A percentile compares a stretch with the other conserved stretches of the same genome.
phyloP scores from a whole-genome alignment of 2,329 filamentous ascomycete genomes.

The Colletotrichum sp. region DNA sequence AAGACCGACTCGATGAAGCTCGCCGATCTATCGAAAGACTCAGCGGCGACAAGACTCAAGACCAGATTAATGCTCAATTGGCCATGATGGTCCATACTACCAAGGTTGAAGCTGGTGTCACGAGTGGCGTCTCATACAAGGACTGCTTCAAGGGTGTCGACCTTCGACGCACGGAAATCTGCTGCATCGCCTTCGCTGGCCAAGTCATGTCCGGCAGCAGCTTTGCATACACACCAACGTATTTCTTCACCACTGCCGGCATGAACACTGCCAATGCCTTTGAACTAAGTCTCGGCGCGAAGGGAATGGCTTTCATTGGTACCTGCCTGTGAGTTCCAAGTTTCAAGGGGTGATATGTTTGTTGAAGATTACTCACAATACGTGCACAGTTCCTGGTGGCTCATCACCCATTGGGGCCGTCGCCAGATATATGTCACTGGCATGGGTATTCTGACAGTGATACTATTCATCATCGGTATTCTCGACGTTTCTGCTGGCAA shows the following conservation, averaged over 20 bases:
- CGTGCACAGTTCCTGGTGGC: constrained; percentile 46
- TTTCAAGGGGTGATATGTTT: background rate
- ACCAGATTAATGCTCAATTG: constrained; percentile 18
- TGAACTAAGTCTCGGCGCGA: constrained; percentile 45
- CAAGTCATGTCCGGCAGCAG: constrained; percentile 46
- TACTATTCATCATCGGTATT: constrained; percentile 47
- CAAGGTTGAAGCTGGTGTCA: constrained; percentile 44
- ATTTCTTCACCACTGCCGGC: constrained; percentile 52
- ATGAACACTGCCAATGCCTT: constrained; percentile 42
- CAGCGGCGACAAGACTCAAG: constrained; percentile 25
- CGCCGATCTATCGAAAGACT: constrained; percentile 34
- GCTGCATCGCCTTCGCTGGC: constrained; percentile 41
- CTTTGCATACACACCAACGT: constrained; percentile 46
- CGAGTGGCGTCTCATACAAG: constrained; percentile 44
- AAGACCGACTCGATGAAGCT: constrained; percentile 37
- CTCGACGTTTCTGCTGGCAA: constrained; percentile 43
- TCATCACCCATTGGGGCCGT: constrained; percentile 45
- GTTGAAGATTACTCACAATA: constrained; percentile 24
- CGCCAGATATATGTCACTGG: constrained; percentile 47
- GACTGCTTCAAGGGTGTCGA: constrained; percentile 54
- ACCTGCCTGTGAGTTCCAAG: constrained; percentile 31
- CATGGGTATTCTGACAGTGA: constrained; percentile 40
- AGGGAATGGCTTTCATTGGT: constrained; percentile 40
- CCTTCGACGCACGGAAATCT: constrained; percentile 49
- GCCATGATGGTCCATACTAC: constrained; percentile 36